Base-by-base conservation (phyloP, 352 stramenopile species). In the Phytophthora citricola region DNA sequence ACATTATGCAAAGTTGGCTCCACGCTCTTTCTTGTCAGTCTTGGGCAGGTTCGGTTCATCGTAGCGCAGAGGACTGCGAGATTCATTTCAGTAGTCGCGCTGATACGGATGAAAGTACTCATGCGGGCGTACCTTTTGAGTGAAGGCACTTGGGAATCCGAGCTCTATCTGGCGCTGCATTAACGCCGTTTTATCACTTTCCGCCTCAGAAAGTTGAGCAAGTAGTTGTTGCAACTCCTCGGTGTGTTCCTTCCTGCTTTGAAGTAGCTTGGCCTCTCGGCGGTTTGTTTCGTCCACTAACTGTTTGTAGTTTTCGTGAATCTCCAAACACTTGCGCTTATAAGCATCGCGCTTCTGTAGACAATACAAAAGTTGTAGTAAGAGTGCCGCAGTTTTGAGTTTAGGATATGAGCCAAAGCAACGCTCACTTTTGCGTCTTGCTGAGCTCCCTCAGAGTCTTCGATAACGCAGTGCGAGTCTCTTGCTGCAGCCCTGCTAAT, bases 301-400 rank as follows among this genome's bases (percentile, higher is more conserved):
- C 4, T 69, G 58, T 50, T 94, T 93, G 75, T 86, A 88, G 17
- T 73, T 78, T 51, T 91, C 82, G 68, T 94, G 87, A 53, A 87
- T 78, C 57, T 94, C 81, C 9, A 94, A 71, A 57, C 87, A 94
- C 40, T 93, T 94, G 24, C 76, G 74, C 41, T 94, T 94, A 66
- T 92, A 94, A 26, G 83, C 83, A 54, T 94, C 83, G 14, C 83
- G 77, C 74, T 94, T 93, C 81, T 90, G 20, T 12, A 41, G 29
- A 40, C 5, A 20, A 50, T 14, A 4, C 29, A 51, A 9, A 26
- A 31, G 27, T 48, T 5, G 47, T 12, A 3, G 26, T 46, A 36
- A 38, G 45, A 10, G 8, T 14, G 8, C 39, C 17, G n/a, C 4
- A 36, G 31, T 14, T 36, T 36, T 36, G 9, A 36, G 31, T 36